These are phyloP conservation scores for Euptelea pleiosperma DNA, from an alignment of 164 flowering plant species.

Conservation along the genomic window DNA sequence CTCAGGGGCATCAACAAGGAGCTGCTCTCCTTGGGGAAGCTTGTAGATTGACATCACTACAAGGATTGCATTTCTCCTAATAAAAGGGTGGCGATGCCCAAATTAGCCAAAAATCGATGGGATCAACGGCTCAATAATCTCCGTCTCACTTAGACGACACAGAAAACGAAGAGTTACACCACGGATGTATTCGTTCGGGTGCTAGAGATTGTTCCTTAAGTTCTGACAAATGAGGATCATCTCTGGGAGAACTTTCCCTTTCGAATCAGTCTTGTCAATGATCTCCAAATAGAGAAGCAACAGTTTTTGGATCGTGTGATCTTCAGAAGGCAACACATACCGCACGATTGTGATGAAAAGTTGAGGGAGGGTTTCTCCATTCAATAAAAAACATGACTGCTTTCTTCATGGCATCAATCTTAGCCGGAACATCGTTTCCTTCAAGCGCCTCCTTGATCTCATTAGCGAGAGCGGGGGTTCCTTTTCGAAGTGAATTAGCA, in stretches of 20 bases:
- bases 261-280: constrained; percentile 75
- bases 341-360: constrained; percentile 78
- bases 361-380: constrained; percentile 80
- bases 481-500: constrained; percentile 73
- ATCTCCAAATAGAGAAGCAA: constrained; percentile 80
- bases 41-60: constrained; percentile 84
- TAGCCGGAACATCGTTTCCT: constrained; percentile 45
- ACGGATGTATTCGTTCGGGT: constrained; percentile 90
- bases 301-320: constrained; percentile 87
- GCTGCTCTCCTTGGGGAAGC: constrained; percentile 86
- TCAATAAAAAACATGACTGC: constrained; percentile 70
- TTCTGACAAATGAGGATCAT: constrained; percentile 96
- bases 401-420: constrained; percentile 74
- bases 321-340: constrained; percentile 81
- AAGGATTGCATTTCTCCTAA: constrained; percentile 77
- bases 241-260: constrained; percentile 73
- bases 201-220: constrained; percentile 78
- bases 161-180: constrained; percentile 87
- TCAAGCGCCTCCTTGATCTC: constrained; percentile 85
- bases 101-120: constrained; percentile 71
- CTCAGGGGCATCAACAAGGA: constrained; percentile 81
- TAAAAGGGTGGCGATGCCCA: constrained; percentile 79
- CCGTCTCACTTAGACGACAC: constrained; percentile 72
- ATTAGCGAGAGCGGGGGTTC: constrained; percentile 72
- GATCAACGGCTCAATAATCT: constrained; percentile 83